Evolutionary conservation across 2,329 filamentous ascomycete species (phyloP), one percentile per base, ranked within the genome.

Genomic region (Hymenotorrendiella dingleyae): DNA sequence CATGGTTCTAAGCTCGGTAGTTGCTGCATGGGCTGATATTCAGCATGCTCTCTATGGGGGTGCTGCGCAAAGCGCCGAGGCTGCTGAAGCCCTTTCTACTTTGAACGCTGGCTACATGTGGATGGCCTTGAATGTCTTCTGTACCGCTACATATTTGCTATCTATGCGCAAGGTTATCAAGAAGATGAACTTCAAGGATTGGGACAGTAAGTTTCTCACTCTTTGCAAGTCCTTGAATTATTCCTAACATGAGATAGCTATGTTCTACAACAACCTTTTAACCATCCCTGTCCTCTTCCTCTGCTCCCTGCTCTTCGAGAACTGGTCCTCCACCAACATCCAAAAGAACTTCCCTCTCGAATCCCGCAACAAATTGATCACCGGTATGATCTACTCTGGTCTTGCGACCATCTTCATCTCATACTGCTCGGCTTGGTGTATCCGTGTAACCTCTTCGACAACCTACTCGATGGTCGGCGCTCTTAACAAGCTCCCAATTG

Each of bases 181-280:
- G 82, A 80, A 94, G 69, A 96, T 94, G 73, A 96, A 95, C 74
- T 97, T 98, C 71, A 96, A 95, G 76, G 93, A 97, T 65, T 97
- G 94, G 73, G 93, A 98, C 66, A 95, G 91, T 96, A 76, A 69
- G 91, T 81, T 30, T 32, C 14, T 26, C 17, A 19, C 24, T 23
- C 42, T 33, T 7, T 27, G 14, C 8, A n/a, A n/a, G 34, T 35
- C 24, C 12, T 16, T 27, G 12, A 16, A 14, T 24, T 6, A 12
- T 6, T 50, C 35, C 64, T 71, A 56, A 67, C 60, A 32, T 30
- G 27, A 43, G 36, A 53, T 28, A 97, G 91, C 90, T 61, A 98
- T 97, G 93, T 97, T 93, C 72, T 98, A 98, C 76, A 98, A 98
- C 79, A 97, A 98, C 68, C 78, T 97, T 36, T 80, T 98, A 54